Evolutionary conservation across 2,329 filamentous ascomycete species (phyloP).

Genomic region (Fusarium mangiferae): DNA sequence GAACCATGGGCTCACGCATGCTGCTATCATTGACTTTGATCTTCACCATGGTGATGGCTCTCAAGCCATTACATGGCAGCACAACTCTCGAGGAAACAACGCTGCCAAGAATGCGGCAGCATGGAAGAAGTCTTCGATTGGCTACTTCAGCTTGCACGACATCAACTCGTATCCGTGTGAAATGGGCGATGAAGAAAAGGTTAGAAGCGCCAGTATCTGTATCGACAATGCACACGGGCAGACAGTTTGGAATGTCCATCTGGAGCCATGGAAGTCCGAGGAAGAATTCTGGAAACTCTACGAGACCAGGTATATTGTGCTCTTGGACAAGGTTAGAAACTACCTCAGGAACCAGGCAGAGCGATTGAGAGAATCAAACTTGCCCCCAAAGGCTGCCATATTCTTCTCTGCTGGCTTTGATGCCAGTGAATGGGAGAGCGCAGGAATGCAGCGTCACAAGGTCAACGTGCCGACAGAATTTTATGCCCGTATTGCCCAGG

Average conservation of each 20-base stretch:
- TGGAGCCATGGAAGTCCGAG: slow-evolving; percentile 85
- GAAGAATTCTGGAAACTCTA: slow-evolving; percentile 92
- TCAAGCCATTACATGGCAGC: slow-evolving; percentile 90
- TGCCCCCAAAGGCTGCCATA: slow-evolving; percentile 82
- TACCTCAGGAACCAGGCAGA: slow-evolving; percentile 81
- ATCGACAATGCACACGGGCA: slow-evolving; percentile 95
- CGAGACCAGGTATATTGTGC: slow-evolving; percentile 76
- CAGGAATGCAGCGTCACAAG: slow-evolving; percentile 93
- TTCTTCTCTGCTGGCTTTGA: slow-evolving; percentile 98
- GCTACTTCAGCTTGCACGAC: slow-evolving; percentile 96
- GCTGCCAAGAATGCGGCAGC: slow-evolving; percentile 76
- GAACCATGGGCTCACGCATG: slow-evolving; percentile 87
- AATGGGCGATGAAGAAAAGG: slow-evolving; percentile 89
- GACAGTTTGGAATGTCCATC: slow-evolving; percentile 94
- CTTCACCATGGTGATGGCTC: slow-evolving; percentile 96
- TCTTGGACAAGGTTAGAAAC: slow-evolving; percentile 82
- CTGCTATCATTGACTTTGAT: slow-evolving; percentile 92
- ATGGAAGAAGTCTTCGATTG: slow-evolving; percentile 87
- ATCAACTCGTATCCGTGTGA: slow-evolving; percentile 99
- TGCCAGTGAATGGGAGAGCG: slow-evolving; percentile 92
- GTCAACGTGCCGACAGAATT: slow-evolving; percentile 98
- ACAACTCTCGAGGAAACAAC: slow-evolving; percentile 75
- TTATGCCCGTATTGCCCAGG: slow-evolving; percentile 89
- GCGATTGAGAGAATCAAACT: slow-evolving; percentile 67
- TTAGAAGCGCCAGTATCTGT: slow-evolving; percentile 92